Evolutionary conservation across 2,329 filamentous ascomycete species (phyloP).

Genomic region (Orbilia blumenaviensis): DNA sequence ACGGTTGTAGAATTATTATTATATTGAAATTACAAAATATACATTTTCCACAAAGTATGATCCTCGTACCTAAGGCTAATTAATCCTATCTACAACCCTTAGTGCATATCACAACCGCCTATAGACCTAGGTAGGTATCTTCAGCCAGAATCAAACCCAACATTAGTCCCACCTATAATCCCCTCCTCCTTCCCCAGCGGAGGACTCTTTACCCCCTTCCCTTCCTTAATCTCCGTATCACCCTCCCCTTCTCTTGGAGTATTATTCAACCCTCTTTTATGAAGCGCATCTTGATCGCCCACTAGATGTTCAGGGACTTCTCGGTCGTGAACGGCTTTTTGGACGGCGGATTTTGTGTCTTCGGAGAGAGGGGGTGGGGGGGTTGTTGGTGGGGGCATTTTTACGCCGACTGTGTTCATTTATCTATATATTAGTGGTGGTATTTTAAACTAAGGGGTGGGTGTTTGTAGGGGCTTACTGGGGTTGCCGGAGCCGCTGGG

Average conservation of each 20-base stretch:
- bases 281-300: slow-evolving; percentile 5
- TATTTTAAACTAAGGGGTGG: background rate
- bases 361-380: slow-evolving; percentile 19
- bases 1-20: background rate
- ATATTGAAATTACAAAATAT: too few relatives aligned
- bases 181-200: background rate
- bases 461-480: slow-evolving; percentile 3
- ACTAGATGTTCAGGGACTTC: slow-evolving; percentile 14
- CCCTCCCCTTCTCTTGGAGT: background rate
- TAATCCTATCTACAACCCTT: background rate
- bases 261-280: background rate
- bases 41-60: background rate
- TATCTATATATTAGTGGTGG: too few relatives aligned
- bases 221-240: background rate
- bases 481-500: slow-evolving; percentile 46
- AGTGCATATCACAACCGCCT: too few relatives aligned
- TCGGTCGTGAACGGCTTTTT: slow-evolving; percentile 24
- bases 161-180: background rate
- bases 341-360: slow-evolving; percentile 23
- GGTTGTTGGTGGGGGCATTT: slow-evolving; percentile 28
- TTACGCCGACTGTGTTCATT: slow-evolving; percentile 38
- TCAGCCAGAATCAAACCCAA: background rate
- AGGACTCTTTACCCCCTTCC: background rate
- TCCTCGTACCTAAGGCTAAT: background rate
- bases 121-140: too few relatives aligned